These are phyloP conservation scores for Paecilomyces dactylethromorphus DNA, from an alignment of 2,329 filamentous ascomycete genomes.

Conservation along the genomic window DNA sequence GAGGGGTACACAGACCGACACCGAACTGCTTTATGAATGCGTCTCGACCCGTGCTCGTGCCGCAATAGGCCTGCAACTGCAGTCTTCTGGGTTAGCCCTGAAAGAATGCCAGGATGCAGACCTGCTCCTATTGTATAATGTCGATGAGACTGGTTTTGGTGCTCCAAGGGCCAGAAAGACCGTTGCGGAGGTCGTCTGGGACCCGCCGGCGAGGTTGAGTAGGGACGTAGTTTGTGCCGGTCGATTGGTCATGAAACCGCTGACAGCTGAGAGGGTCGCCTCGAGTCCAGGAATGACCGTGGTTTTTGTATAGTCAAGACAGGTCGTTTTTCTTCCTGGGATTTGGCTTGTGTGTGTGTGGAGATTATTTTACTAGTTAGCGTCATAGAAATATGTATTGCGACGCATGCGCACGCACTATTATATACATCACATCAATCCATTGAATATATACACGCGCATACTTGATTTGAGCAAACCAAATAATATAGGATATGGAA, in stretches of 20 bases:
- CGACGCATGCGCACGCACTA: neutral
- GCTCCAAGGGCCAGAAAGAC: slow-evolving; percentile 18
- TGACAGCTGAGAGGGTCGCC: neutral
- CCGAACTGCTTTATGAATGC: slow-evolving; percentile 52
- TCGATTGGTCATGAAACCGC: slow-evolving; percentile 8
- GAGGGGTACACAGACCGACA: slow-evolving; percentile 54
- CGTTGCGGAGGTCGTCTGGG: slow-evolving; percentile 33
- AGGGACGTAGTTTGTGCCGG: slow-evolving; percentile 20
- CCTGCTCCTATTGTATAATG: slow-evolving; percentile 18
- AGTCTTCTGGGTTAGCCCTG: slow-evolving; percentile 4
- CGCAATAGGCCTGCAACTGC: slow-evolving; percentile 24
- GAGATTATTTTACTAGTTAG: neutral
- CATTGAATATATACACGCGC: too few species aligned
- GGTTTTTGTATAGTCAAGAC: slow-evolving; percentile 1
- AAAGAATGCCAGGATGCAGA: slow-evolving; percentile 10
- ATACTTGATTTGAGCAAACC: neutral
- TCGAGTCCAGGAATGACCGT: slow-evolving; percentile 1
- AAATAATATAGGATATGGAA: neutral
- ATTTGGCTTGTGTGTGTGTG: neutral
- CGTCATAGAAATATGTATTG: neutral
- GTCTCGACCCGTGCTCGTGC: slow-evolving; percentile 39
- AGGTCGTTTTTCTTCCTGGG: neutral
- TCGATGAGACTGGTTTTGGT: slow-evolving; percentile 25
- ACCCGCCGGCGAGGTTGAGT: slow-evolving; percentile 22
- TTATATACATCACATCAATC: neutral